Base-by-base conservation (phyloP, 2,329 filamentous ascomycete genomes). In the Tolypocladium endophyticum region DNA sequence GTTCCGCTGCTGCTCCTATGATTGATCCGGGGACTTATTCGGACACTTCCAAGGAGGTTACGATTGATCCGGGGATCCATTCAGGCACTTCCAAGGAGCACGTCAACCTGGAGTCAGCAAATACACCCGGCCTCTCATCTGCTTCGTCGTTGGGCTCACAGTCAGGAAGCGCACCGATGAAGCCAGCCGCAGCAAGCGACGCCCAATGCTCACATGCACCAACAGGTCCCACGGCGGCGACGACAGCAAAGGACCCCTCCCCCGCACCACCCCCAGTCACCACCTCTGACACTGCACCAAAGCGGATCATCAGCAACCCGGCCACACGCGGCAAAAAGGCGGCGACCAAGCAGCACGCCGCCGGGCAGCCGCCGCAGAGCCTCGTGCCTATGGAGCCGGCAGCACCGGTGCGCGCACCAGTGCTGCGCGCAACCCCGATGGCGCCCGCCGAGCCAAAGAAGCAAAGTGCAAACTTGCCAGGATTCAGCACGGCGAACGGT, bases 291-390 rank as follows among this genome's bases (percentile, higher is more conserved):
- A 12, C 14, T 16, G 43, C 12, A 7, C 30, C 55, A 2, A 58
- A 60, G 57, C 66, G 62, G 8, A 67, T 65, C 52, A 70, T 79
- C 47, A 64, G 61, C 9, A 82, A 82, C 60, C 80, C 80, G 23
- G 81, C 81, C 4, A 81, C 77, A 14, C 72, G 80, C 64, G 81
- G 81, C 38, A 79, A 72, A 60, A 83, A 83, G 66, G 80, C 81
- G 47, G 80, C 80, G 12, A 73, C 76, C 57, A 78, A 76, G 61
- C 76, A 79, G 57, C 75, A 83, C 64, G 80, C 80, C 9, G 78
- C 77, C 36, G 81, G 81, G 20, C 73, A 76, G 59, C 70, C 73
- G 30, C 80, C 80, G 12, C 73, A 76, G 62, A 71, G 66, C 6
- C 63, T 79, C n/a, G 64, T 79, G 8, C 73, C 74, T 3, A 65